Base-by-base conservation (phyloP, 2,329 filamentous ascomycete genomes). In the Colletotrichum tanaceti region DNA sequence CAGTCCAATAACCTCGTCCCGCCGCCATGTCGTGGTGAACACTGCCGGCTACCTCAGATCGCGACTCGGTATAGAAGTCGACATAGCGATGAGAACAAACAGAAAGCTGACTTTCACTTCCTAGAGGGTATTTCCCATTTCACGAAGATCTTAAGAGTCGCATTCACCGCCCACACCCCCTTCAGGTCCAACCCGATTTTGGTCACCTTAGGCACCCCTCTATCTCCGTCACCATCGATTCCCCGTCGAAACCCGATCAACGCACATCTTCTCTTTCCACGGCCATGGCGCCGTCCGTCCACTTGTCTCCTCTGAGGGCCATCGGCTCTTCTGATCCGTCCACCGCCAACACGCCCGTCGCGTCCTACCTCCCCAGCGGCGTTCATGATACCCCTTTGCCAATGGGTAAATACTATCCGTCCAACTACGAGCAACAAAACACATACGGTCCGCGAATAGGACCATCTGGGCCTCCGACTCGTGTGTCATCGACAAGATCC, bases 391-490 rank as follows among this genome's bases (percentile, higher is more conserved):
- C 77, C 43, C 77, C 81, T 4, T 77, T 88, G 39, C 85, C 87
- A 0, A 80, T 88, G 77, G 88, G 88, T 28, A 90, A 89, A 77
- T 90, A 90, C 73, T 89, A 90, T 67, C 88, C 88, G 0, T 84
- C 86, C 32, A 89, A 89, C 76, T 90, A 88, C 72, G 85, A 88
- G 71, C 80, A 78, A 35, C 75, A 80, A 58, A 78, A 77, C 58
- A 71, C 70, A 22, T 71, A 71, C 11, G 52, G 61, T 7, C 6
- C 46, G 73, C 70, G 61, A 62, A 71, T 57, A 70, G 71, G 43
- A 38, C 62, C 50, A 63, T 60, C 61, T 20, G 59, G 55, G 2
- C 52, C 57, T 11, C 35, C 53, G 5, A 55, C 16, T 46, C 64
- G 62, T n/a, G 20, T 59, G 13, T 62, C 65, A 2, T 69, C 68